Conservation (phyloP, 306 rosid genomes). For the Malus sylvestris region DNA sequence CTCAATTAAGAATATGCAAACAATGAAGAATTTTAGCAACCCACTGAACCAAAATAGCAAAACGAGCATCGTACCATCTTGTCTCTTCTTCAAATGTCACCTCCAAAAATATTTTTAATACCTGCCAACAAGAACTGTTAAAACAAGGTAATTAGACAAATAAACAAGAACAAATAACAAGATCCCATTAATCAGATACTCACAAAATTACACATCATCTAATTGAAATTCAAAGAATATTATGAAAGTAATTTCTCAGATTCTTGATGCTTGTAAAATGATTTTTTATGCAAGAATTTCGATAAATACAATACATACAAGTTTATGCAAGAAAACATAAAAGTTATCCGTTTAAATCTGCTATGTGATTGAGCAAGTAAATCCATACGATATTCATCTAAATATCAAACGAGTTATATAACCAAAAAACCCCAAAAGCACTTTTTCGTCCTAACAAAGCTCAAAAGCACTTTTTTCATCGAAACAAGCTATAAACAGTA, state of each 20-base stretch:
- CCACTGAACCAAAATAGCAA: neutral
- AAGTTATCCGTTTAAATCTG: neutral
- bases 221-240: neutral
- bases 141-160: neutral
- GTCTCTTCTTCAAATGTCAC: constrained; percentile 15
- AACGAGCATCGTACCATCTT: constrained; percentile 46
- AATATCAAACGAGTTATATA: neutral
- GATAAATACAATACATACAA: too few relatives aligned
- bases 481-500: neutral
- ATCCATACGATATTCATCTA: neutral
- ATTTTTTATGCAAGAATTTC: neutral
- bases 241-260: neutral
- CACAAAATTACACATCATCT: neutral
- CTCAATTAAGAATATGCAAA: constrained; percentile 5
- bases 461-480: neutral
- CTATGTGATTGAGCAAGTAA: neutral
- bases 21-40: neutral
- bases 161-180: neutral
- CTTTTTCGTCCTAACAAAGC: neutral
- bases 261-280: neutral
- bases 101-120: neutral
- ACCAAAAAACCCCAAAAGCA: neutral
- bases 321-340: too few relatives aligned
- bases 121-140: neutral
- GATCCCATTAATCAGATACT: neutral